phyloP scores from a whole-genome alignment of 164 flowering plant species.

The Annona squamosa region DNA sequence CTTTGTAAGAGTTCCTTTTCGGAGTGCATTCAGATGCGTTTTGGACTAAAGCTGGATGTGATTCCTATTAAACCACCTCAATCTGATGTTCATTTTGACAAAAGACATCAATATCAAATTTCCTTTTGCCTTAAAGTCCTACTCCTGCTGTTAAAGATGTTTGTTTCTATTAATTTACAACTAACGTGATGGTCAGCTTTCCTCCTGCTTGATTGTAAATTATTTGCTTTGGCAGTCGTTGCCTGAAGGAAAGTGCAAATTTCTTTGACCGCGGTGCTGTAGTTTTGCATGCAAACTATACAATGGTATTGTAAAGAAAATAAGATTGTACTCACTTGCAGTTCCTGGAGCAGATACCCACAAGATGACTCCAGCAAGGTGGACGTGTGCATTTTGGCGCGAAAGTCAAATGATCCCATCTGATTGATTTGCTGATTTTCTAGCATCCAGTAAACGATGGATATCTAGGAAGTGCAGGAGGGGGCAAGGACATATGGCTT shows the following conservation, averaged over 20 bases:
- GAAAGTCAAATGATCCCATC: constrained; percentile 43
- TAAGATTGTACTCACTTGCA: constrained; percentile 44
- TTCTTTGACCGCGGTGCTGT: neutral
- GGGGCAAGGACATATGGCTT: neutral
- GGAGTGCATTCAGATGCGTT: neutral
- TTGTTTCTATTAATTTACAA: neutral
- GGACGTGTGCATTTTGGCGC: constrained; percentile 37
- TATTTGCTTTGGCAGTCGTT: neutral
- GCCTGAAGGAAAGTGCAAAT: neutral
- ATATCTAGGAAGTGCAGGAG: neutral
- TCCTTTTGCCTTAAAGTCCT: too few relatives aligned
- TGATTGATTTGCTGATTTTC: neutral
- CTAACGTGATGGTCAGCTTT: neutral
- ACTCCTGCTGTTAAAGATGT: neutral
- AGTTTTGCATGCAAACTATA: neutral
- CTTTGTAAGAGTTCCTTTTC: too few relatives aligned
- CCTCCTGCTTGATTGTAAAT: neutral
- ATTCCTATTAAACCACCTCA: too few relatives aligned
- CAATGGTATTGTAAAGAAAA: neutral
- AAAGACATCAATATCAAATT: too few relatives aligned
- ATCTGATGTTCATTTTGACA: neutral
- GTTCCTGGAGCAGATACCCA: constrained; percentile 79
- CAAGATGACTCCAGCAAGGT: constrained; percentile 67
- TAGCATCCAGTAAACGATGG: neutral
- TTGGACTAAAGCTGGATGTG: neutral